Evolutionary conservation across 2,329 filamentous ascomycete species (phyloP).

Genomic region (Nemania abortiva): DNA sequence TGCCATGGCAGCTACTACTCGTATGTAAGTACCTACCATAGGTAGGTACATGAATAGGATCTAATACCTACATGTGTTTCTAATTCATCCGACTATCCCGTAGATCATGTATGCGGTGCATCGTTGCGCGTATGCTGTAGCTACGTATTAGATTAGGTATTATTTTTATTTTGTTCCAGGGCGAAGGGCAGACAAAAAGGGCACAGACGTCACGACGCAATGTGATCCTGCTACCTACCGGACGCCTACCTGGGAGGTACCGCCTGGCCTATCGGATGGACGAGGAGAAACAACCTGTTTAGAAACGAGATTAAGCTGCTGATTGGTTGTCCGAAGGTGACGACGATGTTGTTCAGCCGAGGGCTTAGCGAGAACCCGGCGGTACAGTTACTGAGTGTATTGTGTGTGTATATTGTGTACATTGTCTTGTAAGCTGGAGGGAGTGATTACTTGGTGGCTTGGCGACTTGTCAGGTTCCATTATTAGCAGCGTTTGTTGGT

Average conservation of each 20-base stretch:
- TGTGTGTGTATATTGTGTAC: neutral
- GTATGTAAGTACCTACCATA: neutral
- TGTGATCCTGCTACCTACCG: neutral
- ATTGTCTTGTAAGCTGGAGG: neutral
- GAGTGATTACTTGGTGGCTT: neutral
- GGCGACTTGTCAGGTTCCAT: constrained; percentile 1
- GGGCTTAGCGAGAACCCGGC: constrained; percentile 5
- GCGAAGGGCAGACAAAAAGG: neutral
- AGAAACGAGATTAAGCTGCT: constrained; percentile 14
- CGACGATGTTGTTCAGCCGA: constrained; percentile 6
- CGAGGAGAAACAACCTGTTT: constrained; percentile 10
- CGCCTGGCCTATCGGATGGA: neutral
- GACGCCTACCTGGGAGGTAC: neutral
- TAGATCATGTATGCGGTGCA: neutral
- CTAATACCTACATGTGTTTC: neutral
- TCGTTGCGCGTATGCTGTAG: neutral
- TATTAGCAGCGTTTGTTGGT: constrained; percentile 15
- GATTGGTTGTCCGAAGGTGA: constrained; percentile 17
- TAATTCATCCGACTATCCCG: neutral
- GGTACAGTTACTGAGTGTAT: neutral
- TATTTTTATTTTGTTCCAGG: neutral
- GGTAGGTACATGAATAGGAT: neutral
- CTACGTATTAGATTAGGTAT: neutral
- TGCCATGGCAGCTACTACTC: neutral
- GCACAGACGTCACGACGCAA: neutral